Conservation (phyloP, 2,329 filamentous ascomycete genomes). For the Zarea fungicola region DNA sequence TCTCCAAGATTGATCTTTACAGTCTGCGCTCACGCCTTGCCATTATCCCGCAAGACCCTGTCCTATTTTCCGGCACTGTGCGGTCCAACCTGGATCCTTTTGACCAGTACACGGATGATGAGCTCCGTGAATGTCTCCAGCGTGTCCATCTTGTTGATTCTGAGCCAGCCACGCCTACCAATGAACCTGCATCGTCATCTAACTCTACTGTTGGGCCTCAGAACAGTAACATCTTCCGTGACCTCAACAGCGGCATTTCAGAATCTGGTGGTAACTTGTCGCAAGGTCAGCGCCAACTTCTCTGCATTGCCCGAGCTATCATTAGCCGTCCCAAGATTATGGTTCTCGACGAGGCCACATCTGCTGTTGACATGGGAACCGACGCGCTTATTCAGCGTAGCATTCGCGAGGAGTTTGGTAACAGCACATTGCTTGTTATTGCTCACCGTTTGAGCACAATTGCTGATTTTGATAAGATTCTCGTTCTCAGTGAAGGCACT, state of each 20-base stretch:
- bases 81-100: slow-evolving; percentile 75
- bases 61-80: slow-evolving; percentile 75
- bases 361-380: slow-evolving; percentile 72
- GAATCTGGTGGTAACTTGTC: slow-evolving; percentile 71
- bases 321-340: slow-evolving; percentile 69
- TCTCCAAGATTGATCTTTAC: slow-evolving; percentile 64
- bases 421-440: slow-evolving; percentile 66
- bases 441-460: slow-evolving; percentile 73
- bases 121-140: slow-evolving; percentile 63
- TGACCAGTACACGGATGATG: slow-evolving; percentile 60
- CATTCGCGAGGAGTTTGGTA: slow-evolving; percentile 66
- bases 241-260: slow-evolving; percentile 58
- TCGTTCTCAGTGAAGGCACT: slow-evolving; percentile 63
- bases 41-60: slow-evolving; percentile 77
- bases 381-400: slow-evolving; percentile 68
- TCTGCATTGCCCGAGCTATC: slow-evolving; percentile 69
- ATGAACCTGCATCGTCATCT: slow-evolving; percentile 33
- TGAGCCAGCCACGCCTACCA: slow-evolving; percentile 32
- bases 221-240: slow-evolving; percentile 62
- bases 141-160: slow-evolving; percentile 62
- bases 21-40: slow-evolving; percentile 68
- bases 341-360: slow-evolving; percentile 76
- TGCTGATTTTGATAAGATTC: slow-evolving; percentile 68
- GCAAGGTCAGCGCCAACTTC: slow-evolving; percentile 70
- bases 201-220: slow-evolving; percentile 29